Evolutionary conservation across 225 moss, liverwort and hornwort genomes (phyloP), one percentile per base, ranked within the genome.

Genomic region (Ulota crispa): DNA sequence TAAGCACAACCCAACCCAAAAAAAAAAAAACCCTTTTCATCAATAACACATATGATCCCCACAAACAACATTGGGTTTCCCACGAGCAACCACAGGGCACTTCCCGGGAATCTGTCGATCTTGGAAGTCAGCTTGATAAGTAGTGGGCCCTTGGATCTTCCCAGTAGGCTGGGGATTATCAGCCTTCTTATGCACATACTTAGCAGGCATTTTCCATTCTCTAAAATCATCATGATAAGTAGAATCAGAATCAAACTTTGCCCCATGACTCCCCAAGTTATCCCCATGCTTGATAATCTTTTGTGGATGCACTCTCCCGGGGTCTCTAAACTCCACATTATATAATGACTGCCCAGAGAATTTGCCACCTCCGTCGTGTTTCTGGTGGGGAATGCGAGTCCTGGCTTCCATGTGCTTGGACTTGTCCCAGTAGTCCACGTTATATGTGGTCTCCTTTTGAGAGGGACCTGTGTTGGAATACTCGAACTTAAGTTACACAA

Each of bases 1-100:
- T 8, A 39, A 45, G 4, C 4, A 45, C 45, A 45, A 13, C 4
- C 45, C 45, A 45, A 45, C 45, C 13, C 9, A 41, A 41, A 41
- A 41, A 45, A 45, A 13, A 12, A 60, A 14, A 27, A 60, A 27
- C 4, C 45, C 0, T 27, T 24, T 39, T 39, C 39, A 39, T 39
- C 72, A 91, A 7, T 91, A 91, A 32, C 88, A 91, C 86, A 91
- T 89, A 26, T 91, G 88, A 10, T 91, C 88, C 1, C 88, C 88
- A 57, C 88, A 91, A 37, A 87, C 72, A 27, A 89, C 2, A 5
- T 72, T 68, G 23, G 91, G 91, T 50, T 91, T 91, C 5, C 78
- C 74, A 0, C 59, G 47, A 1, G 64, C 39, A 16, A 3, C n/a
- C 15, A 83, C 65, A 0, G 83, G 88, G 6, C 88, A 91, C 11